Evolutionary conservation across 192 early-diverging fungal genomes (phyloP).

Genomic region (Bifiguratus adelaidae): DNA sequence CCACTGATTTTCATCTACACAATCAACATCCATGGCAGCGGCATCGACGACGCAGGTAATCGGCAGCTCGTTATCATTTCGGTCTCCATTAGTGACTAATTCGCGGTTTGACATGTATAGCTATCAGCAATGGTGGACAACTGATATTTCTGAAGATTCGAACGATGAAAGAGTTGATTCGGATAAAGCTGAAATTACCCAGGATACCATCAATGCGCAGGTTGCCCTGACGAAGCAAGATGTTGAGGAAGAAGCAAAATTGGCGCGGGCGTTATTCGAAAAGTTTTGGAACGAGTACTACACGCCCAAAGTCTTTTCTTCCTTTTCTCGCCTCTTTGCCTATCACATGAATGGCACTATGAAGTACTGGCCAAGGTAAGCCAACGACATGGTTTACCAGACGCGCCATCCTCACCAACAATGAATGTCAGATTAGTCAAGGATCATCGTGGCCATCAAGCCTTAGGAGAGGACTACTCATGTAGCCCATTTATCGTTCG

Average conservation of each 20-base stretch:
- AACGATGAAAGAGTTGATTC: constrained; percentile 13
- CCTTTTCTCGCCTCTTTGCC: constrained; percentile 69
- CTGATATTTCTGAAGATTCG: constrained; percentile 23
- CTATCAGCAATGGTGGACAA: constrained; percentile 55
- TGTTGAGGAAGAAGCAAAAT: no score
- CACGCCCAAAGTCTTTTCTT: constrained; percentile 62
- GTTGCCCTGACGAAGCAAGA: constrained; percentile 14
- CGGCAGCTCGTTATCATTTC: background rate
- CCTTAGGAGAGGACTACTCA: no score
- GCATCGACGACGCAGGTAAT: constrained; percentile 36
- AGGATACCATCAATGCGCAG: constrained; percentile 8
- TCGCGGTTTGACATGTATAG: constrained; percentile 19
- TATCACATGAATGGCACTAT: constrained; percentile 80
- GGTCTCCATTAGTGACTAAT: background rate
- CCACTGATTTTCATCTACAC: constrained; percentile 69
- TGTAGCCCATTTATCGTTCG: no score
- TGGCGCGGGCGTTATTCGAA: no score
- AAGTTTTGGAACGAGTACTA: constrained; percentile 86
- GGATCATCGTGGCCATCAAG: no score
- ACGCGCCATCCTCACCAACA: no score
- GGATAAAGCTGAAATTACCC: constrained; percentile 8
- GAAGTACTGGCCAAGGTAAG: constrained; percentile 36
- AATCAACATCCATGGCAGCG: constrained; percentile 44
- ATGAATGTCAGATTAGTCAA: no score
- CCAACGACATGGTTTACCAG: no score